Percentiles rank a stretch among this genome's conserved stretches.
Conservation (phyloP, 106 monocot genomes). For the Triglochin maritima region DNA sequence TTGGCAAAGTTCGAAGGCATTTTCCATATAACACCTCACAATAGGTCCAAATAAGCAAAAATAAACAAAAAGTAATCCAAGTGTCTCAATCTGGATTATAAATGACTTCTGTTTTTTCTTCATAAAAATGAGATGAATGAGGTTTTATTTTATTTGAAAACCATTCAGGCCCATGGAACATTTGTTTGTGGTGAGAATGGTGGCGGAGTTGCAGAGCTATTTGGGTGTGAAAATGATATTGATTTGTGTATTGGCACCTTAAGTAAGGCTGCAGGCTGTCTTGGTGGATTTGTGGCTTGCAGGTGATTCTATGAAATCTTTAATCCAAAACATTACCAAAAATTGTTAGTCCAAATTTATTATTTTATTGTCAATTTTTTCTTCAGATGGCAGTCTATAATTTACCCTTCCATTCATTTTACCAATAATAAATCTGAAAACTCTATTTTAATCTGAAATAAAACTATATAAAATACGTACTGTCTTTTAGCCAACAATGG, state of each 20-base stretch:
- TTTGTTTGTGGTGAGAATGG: slow-evolving; percentile 89
- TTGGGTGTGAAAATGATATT: slow-evolving; percentile 66
- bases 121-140: too few relatives aligned
- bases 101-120: too few relatives aligned
- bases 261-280: slow-evolving; percentile 87
- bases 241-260: slow-evolving; percentile 88
- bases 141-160: too few relatives aligned
- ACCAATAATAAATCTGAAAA: too few relatives aligned
- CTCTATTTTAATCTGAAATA: too few relatives aligned
- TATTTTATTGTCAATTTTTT: background rate
- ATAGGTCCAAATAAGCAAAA: too few relatives aligned
- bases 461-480: too few relatives aligned
- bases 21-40: too few relatives aligned
- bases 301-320: slow-evolving; percentile 29
- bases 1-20: too few relatives aligned
- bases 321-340: background rate
- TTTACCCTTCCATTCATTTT: background rate
- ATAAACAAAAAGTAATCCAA: too few relatives aligned
- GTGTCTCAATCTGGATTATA: too few relatives aligned
- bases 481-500: too few relatives aligned
- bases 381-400: background rate
- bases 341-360: background rate
- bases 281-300: slow-evolving; percentile 91
- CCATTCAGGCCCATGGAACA: slow-evolving; percentile 74
- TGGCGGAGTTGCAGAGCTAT: slow-evolving; percentile 66